Conservation (phyloP, 2,329 filamentous ascomycete genomes). For the Penicillium sclerotiorum region DNA sequence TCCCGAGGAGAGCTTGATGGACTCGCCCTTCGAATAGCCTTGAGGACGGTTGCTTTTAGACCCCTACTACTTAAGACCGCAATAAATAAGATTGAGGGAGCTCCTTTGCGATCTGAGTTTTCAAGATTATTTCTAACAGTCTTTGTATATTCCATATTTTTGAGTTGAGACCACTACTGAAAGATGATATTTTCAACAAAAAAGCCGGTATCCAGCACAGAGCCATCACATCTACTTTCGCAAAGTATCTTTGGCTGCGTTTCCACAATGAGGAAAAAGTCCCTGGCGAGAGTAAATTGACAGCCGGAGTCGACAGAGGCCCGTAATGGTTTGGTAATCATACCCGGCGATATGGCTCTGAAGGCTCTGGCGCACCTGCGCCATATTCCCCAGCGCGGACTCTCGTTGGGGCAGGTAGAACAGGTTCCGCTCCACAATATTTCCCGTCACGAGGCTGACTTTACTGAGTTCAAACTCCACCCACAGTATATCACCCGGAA, state of each 20-base stretch:
- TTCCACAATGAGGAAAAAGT: no score
- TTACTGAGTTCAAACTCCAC: background rate
- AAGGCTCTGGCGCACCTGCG: background rate
- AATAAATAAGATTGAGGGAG: no score
- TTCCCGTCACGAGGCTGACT: background rate
- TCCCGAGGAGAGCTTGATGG: conserved; percentile 15
- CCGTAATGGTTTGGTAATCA: background rate
- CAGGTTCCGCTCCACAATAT: background rate
- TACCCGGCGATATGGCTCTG: background rate
- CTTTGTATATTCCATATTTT: no score
- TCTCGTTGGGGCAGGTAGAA: background rate
- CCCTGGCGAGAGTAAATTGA: background rate
- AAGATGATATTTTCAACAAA: background rate
- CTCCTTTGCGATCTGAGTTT: no score
- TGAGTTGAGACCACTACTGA: no score
- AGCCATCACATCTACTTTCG: background rate
- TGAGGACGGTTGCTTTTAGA: no score
- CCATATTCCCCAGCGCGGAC: background rate
- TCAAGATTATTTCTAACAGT: no score
- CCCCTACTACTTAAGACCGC: no score
- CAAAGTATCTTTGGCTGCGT: no score
- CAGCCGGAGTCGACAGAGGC: background rate
- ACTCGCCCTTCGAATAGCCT: conserved; percentile 12
- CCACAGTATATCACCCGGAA: background rate
- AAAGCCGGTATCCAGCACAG: background rate